Evolutionary conservation across 768 basidiomycete species (phyloP).

Genomic region (Agaricus bisporus): DNA sequence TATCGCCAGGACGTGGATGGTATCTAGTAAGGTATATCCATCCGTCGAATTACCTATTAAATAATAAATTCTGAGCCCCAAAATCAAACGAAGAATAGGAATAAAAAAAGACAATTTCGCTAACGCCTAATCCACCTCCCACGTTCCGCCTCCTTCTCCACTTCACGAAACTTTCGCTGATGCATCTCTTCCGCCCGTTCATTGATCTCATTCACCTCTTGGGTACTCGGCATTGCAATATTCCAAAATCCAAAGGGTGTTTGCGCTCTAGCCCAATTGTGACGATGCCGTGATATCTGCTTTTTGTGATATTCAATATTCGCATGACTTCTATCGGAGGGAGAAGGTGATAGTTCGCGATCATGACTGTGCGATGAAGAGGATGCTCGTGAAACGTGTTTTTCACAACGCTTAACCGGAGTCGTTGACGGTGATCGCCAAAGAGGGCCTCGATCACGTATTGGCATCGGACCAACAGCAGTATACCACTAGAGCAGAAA

Average conservation of each 20-base stretch:
- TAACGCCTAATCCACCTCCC: conserved; percentile 31
- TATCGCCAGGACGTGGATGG: too few relatives aligned
- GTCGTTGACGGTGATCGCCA: conserved; percentile 62
- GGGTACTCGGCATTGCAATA: conserved; percentile 86
- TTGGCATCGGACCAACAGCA: conserved; percentile 66
- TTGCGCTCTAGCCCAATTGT: conserved; percentile 60
- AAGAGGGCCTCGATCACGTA: conserved; percentile 55
- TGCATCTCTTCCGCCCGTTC: conserved; percentile 68
- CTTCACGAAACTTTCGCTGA: conserved; percentile 47
- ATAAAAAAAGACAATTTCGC: not conserved
- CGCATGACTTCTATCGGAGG: conserved; percentile 14
- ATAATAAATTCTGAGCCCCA: not conserved
- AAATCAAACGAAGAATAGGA: not conserved
- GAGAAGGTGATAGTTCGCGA: conserved; percentile 9
- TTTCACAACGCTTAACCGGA: conserved; percentile 24
- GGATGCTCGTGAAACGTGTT: conserved; percentile 12
- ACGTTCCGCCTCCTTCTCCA: conserved; percentile 56
- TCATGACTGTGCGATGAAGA: conserved; percentile 8
- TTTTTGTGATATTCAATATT: conserved; percentile 54
- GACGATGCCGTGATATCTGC: conserved; percentile 65
- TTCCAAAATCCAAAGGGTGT: conserved; percentile 90
- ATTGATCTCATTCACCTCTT: conserved; percentile 76
- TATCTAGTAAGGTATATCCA: not conserved
- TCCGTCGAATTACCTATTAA: not conserved
- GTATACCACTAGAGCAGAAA: conserved; percentile 63